Base-by-base conservation (phyloP, 2,329 filamentous ascomycete genomes). In the Capronia coronata region DNA sequence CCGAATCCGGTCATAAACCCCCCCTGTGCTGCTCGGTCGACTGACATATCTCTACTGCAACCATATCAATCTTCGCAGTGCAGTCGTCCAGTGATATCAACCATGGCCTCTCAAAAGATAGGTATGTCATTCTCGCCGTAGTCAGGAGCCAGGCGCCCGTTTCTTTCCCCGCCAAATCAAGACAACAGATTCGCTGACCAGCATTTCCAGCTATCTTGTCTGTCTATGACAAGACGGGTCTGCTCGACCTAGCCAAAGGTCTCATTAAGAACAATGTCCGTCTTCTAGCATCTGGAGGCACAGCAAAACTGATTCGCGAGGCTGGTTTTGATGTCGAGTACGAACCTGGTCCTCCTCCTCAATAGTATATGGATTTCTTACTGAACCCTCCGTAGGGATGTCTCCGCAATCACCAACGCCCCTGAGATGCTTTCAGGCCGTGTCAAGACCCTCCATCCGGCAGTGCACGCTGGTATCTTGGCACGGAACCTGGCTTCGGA, bases 181-280 rank as follows among this genome's bases (percentile, higher is more conserved):
- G n/a, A n/a, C n/a, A 27, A 19, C 29, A 43, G 21, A 34, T 16
- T 18, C 10, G 37, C 54, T 56, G 14, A 56, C 48, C 10, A 11
- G 8, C 11, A 37, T 7, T 37, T 11, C n/a, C 40, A 76, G 93
- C 93, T 60, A 97, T 98, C 66, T 79, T 98, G 68, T 97, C 91
- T 59, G 93, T 97, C 75, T 97, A 93, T 68, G 88, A 98, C 79
- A 98, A 98, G 83, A 97, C 91, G 49, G 93, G 90, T 54, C 80
- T 95, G 60, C 75, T 96, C 60, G 90, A 96, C 71, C 78, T 96
- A 62, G 88, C 89, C 63, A 94, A 94, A 72, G 89, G 89, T 62
- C 80, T 96, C 43, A 79, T 86, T 65, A 80, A 91, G 76, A 81
- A 94, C 66, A 84, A 93, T 81, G 86, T 95, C 61, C 86, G 89